A percentile compares a stretch with the other conserved stretches of the same genome.
phyloP scores from a whole-genome alignment of 441 rosid species.

The Viola pubescens region DNA sequence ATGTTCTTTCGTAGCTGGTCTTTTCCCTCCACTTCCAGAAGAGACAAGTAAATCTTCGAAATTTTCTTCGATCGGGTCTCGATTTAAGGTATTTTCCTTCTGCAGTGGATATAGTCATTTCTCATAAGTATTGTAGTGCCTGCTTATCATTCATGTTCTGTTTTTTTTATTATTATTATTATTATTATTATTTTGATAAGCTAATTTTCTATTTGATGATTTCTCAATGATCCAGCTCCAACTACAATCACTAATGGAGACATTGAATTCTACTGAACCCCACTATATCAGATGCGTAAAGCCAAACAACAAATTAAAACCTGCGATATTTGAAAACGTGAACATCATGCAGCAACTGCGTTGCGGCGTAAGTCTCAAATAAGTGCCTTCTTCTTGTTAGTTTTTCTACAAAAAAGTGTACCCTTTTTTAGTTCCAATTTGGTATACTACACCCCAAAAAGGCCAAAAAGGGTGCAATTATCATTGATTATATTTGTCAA shows the following conservation, averaged over 20 bases:
- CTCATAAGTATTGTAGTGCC: conserved; percentile 1
- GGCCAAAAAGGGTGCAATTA: neutral
- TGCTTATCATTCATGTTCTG: conserved; percentile 13
- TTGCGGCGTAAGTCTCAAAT: conserved; percentile 70
- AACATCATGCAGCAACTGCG: conserved; percentile 97
- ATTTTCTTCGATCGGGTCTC: conserved; percentile 95
- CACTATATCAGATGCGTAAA: conserved; percentile 97
- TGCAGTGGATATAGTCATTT: conserved; percentile 1
- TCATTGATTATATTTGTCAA: conserved; percentile 8
- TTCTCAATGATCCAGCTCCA: conserved; percentile 61
- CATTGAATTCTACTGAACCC: conserved; percentile 91
- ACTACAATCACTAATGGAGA: conserved; percentile 85
- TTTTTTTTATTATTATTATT: neutral
- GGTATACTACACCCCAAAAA: neutral
- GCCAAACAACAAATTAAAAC: conserved; percentile 90
- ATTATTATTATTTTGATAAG: too few relatives aligned
- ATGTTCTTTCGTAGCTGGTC: conserved; percentile 84
- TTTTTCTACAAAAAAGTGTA: neutral
- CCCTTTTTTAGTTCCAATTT: conserved; percentile 9
- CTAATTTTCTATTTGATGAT: too few relatives aligned
- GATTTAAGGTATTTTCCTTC: conserved; percentile 67
- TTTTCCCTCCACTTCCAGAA: conserved; percentile 86
- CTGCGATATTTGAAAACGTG: conserved; percentile 90
- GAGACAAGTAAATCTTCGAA: conserved; percentile 90
- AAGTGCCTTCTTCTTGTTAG: conserved; percentile 7